Percentiles rank a stretch among this genome's conserved stretches.
These are phyloP conservation scores for Metschnikowia gelsemii DNA, from an alignment of 805 yeast genomes.

Conservation along the genomic window DNA sequence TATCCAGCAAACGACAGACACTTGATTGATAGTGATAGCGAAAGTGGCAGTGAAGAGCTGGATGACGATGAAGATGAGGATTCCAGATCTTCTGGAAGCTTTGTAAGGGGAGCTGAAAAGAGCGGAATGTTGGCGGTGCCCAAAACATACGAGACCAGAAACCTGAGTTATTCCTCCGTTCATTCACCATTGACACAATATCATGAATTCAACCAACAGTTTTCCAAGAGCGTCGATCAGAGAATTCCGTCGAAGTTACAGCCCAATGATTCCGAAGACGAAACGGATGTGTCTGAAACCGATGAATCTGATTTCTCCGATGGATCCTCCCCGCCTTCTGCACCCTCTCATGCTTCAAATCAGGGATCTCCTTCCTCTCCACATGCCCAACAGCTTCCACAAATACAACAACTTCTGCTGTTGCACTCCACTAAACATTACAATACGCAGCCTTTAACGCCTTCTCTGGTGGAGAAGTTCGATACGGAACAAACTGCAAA, in stretches of 20 bases:
- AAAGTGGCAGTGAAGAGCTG: conserved; percentile 28
- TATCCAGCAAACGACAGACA: conserved; percentile 41
- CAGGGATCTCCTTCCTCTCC: conserved; percentile 3
- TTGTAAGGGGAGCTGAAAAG: not conserved
- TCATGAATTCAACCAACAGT: conserved; percentile 41
- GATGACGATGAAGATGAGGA: conserved; percentile 22
- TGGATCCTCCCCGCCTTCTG: conserved; percentile 11
- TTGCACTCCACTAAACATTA: conserved; percentile 14
- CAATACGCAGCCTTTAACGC: conserved; percentile 15
- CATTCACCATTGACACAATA: conserved; percentile 46
- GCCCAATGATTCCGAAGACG: conserved; percentile 20
- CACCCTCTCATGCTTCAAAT: conserved; percentile 12
- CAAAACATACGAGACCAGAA: conserved; percentile 25
- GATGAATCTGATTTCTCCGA: conserved; percentile 1
- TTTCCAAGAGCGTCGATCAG: conserved; percentile 27
- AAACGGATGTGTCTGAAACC: conserved; percentile 1
- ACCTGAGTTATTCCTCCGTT: conserved; percentile 38
- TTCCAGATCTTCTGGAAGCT: conserved; percentile 1
- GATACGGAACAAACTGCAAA: conserved; percentile 2
- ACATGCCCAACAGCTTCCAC: conserved; percentile 15
- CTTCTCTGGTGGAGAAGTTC: conserved; percentile 17
- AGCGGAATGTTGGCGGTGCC: conserved; percentile 26
- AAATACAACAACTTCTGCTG: conserved; percentile 19
- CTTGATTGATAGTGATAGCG: conserved; percentile 31
- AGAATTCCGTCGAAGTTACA: conserved; percentile 15